These are phyloP conservation scores for Evernia prunastri DNA, from an alignment of 495 filamentous ascomycete genomes.

Conservation along the genomic window DNA sequence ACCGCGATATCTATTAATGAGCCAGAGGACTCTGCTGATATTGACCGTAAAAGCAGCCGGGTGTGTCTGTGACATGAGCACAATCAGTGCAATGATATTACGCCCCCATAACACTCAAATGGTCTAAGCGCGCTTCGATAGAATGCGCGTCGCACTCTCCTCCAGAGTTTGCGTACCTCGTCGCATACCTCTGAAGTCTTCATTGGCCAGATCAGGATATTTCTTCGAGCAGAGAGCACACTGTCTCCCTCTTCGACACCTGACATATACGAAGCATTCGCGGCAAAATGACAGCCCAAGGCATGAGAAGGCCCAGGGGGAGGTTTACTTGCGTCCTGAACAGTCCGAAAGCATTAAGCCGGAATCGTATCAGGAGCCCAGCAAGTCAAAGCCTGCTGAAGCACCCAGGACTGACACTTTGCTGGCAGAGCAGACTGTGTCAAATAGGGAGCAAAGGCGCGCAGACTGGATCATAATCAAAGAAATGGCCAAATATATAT, in stretches of 20 bases:
- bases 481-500: conserved; percentile 94
- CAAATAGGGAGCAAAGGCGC: conserved; percentile 81
- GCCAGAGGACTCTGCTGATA: neutral
- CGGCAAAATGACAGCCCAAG: conserved; percentile 13
- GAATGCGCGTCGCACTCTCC: conserved; percentile 8
- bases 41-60: neutral
- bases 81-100: conserved; percentile 3
- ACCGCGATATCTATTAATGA: neutral
- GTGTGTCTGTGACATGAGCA: neutral
- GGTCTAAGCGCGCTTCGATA: neutral
- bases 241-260: conserved; percentile 3
- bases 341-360: conserved; percentile 22
- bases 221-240: neutral
- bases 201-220: neutral
- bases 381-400: conserved; percentile 27
- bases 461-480: conserved; percentile 98
- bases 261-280: conserved; percentile 8
- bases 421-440: conserved; percentile 48
- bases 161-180: conserved; percentile 8
- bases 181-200: neutral
- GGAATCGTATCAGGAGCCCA: conserved; percentile 23
- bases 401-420: conserved; percentile 43
- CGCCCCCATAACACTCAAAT: neutral
- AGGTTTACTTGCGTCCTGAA: conserved; percentile 13
- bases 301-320: neutral